Base-by-base conservation (phyloP, 1,284 basidiomycete genomes). In the Ustilago crameri region DNA sequence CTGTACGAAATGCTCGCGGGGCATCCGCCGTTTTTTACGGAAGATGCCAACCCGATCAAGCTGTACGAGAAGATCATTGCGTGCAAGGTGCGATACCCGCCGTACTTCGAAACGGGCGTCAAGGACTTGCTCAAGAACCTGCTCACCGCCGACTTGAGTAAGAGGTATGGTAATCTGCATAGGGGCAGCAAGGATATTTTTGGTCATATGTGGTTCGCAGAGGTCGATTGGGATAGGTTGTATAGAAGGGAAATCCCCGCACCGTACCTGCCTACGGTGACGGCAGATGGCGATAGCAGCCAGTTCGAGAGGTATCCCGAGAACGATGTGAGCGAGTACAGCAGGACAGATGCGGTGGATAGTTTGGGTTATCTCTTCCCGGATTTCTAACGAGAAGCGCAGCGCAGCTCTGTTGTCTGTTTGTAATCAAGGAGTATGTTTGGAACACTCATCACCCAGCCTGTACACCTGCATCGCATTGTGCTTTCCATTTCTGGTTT, bases 141-240 rank as follows among this genome's bases (percentile, higher is more conserved):
- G 64, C 90, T 98, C 85, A 93, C 95, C 56, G 87, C 89, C 40
- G 93, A 98, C 80, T 89, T 96, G 1, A 91, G 92, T 34, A 91
- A 92, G 83, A 90, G 95, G 17, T 96, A 91, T 82, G 95, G 96
- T 7, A 98, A 98, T 85, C 83, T 98, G 86, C 88, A 89, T 44
- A 88, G 93, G 68, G 95, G 95, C n/a, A 92, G 92, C 15, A 90
- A 90, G 27, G 95, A 98, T 83, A 94, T 98, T 63, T 97, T 98
- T 79, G 90, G 90, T 9, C 95, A 98, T 82, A 87, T 89, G n/a
- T 98, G 95, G 95, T 98, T 97, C 81, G 87, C 89, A 45, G 96
- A 98, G 84, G 95, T 98, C 20, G 92, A 95, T 75, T 98, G 95
- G 95, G 89, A 89, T 61, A 89, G 90, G 83, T 85, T 98, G 55